phyloP scores from a whole-genome alignment of 2,329 filamentous ascomycete genomes.

The Didymella exigua region DNA sequence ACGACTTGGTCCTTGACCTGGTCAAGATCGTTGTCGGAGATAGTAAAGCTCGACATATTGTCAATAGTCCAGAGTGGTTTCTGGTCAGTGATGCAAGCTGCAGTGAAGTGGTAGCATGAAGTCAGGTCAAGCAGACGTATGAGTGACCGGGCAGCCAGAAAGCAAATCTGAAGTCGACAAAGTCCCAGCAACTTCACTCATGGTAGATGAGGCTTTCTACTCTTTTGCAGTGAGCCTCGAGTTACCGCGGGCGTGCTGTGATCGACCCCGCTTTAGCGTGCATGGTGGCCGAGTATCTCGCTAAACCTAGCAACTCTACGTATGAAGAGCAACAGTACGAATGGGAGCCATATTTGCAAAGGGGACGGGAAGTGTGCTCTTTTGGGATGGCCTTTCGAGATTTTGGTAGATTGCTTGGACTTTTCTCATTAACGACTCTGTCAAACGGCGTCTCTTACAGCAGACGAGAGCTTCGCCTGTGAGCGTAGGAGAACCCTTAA shows the following conservation, averaged over 20 bases:
- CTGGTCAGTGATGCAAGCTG: neutral
- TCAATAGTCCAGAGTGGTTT: neutral
- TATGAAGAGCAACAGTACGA: neutral
- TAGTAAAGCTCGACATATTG: slow-evolving; percentile 50
- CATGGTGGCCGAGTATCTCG: neutral
- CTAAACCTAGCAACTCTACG: neutral
- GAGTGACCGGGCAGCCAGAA: neutral
- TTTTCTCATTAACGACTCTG: too few relatives aligned
- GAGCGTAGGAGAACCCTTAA: neutral
- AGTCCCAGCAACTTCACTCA: neutral
- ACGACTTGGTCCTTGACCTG: slow-evolving; percentile 57
- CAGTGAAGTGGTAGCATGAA: neutral
- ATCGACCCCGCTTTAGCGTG: slow-evolving; percentile 15
- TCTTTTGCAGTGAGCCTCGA: slow-evolving; percentile 3
- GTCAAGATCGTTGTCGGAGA: slow-evolving; percentile 53
- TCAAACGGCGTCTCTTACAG: neutral
- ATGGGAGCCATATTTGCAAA: neutral
- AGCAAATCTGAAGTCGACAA: neutral
- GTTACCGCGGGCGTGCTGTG: slow-evolving; percentile 2
- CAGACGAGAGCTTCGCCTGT: neutral
- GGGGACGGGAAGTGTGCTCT: neutral
- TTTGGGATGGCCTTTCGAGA: neutral
- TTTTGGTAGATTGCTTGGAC: neutral
- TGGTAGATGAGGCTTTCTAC: neutral
- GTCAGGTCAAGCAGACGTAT: neutral